Conservation (phyloP, 2,329 filamentous ascomycete genomes). For the Alternaria solani region DNA sequence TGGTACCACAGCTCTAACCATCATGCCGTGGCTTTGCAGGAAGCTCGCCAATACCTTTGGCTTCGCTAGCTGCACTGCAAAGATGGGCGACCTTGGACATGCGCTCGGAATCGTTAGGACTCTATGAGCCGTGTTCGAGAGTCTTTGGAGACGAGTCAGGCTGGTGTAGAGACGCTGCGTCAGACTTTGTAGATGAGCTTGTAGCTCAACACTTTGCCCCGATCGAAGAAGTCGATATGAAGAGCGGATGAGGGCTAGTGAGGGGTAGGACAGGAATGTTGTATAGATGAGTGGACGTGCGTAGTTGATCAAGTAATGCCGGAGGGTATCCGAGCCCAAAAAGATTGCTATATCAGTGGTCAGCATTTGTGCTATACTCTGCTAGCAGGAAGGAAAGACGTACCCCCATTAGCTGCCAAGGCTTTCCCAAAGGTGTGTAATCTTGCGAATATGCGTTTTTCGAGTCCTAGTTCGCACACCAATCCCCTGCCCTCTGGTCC, state of each 20-base stretch:
- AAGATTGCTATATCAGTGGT: slow-evolving; percentile 35
- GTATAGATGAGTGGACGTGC: slow-evolving; percentile 54
- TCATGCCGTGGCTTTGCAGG: slow-evolving; percentile 42
- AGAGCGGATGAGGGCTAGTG: slow-evolving; percentile 52
- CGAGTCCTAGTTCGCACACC: slow-evolving; percentile 61
- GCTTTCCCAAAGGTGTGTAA: slow-evolving; percentile 74
- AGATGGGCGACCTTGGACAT: slow-evolving; percentile 44
- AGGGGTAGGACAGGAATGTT: slow-evolving; percentile 53
- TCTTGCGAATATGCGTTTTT: slow-evolving; percentile 64
- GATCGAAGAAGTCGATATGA: slow-evolving; percentile 39
- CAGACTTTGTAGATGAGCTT: slow-evolving; percentile 34
- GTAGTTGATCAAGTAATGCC: slow-evolving; percentile 50
- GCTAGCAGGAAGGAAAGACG: slow-evolving; percentile 24
- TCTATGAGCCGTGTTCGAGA: slow-evolving; percentile 15
- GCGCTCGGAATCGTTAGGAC: slow-evolving; percentile 33
- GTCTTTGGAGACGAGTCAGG: slow-evolving; percentile 22
- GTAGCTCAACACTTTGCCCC: slow-evolving; percentile 31
- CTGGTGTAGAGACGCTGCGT: slow-evolving; percentile 31
- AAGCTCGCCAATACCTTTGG: slow-evolving; percentile 39
- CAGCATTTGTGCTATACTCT: not conserved
- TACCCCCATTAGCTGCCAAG: slow-evolving; percentile 73
- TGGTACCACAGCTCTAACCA: slow-evolving; percentile 49
- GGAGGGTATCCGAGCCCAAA: slow-evolving; percentile 40
- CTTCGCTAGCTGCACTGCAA: slow-evolving; percentile 41
- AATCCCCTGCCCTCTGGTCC: slow-evolving; percentile 66